Percentiles rank a stretch among this genome's conserved stretches.
Evolutionary conservation across 1,284 basidiomycete genomes (phyloP).

Genomic region (Boletus sp.): DNA sequence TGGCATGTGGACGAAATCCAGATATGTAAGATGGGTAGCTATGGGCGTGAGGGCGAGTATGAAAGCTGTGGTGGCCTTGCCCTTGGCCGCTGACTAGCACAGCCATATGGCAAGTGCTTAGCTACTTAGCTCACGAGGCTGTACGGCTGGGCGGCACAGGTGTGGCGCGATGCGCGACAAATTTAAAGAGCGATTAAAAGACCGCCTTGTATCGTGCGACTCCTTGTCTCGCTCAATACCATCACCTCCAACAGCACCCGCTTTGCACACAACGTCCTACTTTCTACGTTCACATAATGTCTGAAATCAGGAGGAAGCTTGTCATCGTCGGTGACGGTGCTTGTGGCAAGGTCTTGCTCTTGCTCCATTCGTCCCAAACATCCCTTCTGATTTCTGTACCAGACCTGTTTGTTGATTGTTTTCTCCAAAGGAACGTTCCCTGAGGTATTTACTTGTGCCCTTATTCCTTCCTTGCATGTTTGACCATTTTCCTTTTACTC

Average conservation of each 20-base stretch:
- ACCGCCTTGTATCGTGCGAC: conserved; percentile 42
- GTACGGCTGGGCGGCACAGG: conserved; percentile 36
- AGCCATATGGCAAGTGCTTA: too few species aligned
- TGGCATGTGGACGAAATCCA: conserved; percentile 40
- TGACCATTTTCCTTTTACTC: neutral
- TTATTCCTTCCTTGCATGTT: conserved; percentile 1
- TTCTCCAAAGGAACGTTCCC: conserved; percentile 94
- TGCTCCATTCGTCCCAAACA: conserved; percentile 5
- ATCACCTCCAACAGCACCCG: conserved; percentile 42
- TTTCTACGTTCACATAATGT: conserved; percentile 50
- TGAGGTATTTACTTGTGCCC: conserved; percentile 56
- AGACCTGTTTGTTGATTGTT: conserved; percentile 85
- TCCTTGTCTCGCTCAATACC: conserved; percentile 44
- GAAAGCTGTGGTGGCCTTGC: conserved; percentile 36
- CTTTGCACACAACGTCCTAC: conserved; percentile 36
- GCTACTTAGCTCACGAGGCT: too few species aligned
- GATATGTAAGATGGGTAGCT: conserved; percentile 42
- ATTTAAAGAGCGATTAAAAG: conserved; percentile 43
- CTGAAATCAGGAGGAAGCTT: conserved; percentile 78
- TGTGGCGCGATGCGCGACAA: conserved; percentile 32
- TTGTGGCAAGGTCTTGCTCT: conserved; percentile 68
- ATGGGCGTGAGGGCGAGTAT: conserved; percentile 39
- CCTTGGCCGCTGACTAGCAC: conserved; percentile 17
- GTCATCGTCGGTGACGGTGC: conserved; percentile 85
- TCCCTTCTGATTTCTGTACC: conserved; percentile 29